Evolutionary conservation across 1,139 yeast species (phyloP).

Genomic region (Hemisphaericaspora lyxosophila): DNA sequence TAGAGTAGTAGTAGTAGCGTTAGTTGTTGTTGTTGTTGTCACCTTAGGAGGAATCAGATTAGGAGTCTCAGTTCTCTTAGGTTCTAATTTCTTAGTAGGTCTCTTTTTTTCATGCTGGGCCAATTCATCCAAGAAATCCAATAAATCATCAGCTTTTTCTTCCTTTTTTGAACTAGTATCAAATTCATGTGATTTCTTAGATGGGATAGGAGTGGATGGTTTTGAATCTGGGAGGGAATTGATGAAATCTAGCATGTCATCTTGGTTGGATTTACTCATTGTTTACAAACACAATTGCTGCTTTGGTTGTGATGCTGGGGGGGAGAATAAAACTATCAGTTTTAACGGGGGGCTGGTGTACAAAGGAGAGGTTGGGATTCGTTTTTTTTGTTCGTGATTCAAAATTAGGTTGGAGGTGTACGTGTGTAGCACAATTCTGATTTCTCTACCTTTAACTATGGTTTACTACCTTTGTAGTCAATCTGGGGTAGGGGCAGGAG

Average conservation of each 20-base stretch:
- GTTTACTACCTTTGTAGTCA: no score
- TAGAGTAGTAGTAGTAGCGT: background rate
- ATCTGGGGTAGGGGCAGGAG: no score
- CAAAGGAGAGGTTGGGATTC: background rate
- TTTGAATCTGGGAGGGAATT: slow-evolving; percentile 80
- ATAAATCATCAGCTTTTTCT: slow-evolving; percentile 67
- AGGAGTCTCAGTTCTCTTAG: slow-evolving; percentile 3
- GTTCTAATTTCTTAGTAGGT: slow-evolving; percentile 16
- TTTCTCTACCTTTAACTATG: no score
- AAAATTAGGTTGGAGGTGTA: no score
- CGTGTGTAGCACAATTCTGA: no score
- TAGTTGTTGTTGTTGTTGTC: no score
- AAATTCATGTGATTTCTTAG: slow-evolving; percentile 14
- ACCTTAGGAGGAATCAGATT: no score
- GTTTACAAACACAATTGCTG: background rate
- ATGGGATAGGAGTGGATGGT: slow-evolving; percentile 35
- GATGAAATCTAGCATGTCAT: slow-evolving; percentile 85
- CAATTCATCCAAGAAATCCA: slow-evolving; percentile 85
- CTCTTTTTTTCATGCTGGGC: slow-evolving; percentile 47
- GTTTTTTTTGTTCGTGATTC: no score
- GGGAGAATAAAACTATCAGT: no score
- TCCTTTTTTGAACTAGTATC: slow-evolving; percentile 15
- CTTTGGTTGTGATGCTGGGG: background rate
- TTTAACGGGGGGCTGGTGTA: no score
- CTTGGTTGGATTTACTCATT: slow-evolving; percentile 24